These are phyloP conservation scores for Dryas drummondii DNA, from an alignment of 306 rosid species.

Conservation along the genomic window DNA sequence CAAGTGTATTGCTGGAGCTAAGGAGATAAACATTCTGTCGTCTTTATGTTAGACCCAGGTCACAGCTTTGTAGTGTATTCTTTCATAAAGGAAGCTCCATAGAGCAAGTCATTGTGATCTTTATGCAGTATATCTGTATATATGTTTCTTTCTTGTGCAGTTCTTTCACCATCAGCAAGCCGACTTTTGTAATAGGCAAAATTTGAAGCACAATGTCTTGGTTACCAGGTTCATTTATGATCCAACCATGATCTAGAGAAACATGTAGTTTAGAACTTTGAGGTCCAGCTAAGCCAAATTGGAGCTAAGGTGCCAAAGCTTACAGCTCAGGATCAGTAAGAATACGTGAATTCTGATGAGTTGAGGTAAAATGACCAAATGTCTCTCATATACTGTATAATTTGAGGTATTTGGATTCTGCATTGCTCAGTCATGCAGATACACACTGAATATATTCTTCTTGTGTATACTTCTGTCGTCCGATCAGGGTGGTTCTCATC, in stretches of 20 bases:
- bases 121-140: background rate
- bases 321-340: background rate
- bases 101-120: background rate
- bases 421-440: constrained; percentile 1
- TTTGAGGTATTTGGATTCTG: background rate
- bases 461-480: background rate
- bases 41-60: background rate
- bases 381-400: background rate
- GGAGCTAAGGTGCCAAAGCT: background rate
- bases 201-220: background rate
- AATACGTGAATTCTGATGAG: background rate
- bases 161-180: background rate
- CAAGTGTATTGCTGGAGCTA: background rate
- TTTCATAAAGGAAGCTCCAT: background rate
- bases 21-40: background rate
- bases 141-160: background rate
- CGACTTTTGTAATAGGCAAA: background rate
- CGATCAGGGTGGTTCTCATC: background rate
- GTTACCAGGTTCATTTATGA: background rate
- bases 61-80: background rate
- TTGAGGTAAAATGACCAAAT: background rate
- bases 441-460: background rate
- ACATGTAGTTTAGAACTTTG: background rate
- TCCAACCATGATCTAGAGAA: background rate
- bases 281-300: background rate